These are phyloP conservation scores for Annulohypoxylon maeteangense DNA, from an alignment of 495 filamentous ascomycete genomes.

Conservation along the genomic window DNA sequence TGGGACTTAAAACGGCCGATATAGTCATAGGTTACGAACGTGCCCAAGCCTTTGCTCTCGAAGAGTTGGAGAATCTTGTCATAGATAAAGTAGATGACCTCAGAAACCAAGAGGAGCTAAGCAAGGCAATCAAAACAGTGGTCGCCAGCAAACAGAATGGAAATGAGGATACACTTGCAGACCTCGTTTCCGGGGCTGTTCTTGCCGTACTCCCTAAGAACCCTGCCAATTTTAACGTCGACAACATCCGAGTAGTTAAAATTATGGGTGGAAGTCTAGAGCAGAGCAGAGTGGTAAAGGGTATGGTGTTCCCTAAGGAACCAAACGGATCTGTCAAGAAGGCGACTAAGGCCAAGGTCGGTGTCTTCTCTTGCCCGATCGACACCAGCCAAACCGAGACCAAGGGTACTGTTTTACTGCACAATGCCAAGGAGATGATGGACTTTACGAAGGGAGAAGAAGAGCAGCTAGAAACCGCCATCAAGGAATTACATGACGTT, in stretches of 20 bases:
- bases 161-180: slow-evolving; percentile 85
- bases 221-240: slow-evolving; percentile 98
- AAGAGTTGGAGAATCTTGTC: slow-evolving; percentile 85
- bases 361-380: slow-evolving; percentile 94
- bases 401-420: slow-evolving; percentile 98
- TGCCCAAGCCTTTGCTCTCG: slow-evolving; percentile 86
- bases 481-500: slow-evolving; percentile 96
- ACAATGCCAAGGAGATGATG: slow-evolving; percentile 98
- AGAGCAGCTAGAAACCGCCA: slow-evolving; percentile 82
- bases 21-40: slow-evolving; percentile 96
- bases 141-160: slow-evolving; percentile 97
- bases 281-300: slow-evolving; percentile 93
- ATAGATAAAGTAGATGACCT: slow-evolving; percentile 91
- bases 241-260: slow-evolving; percentile 99
- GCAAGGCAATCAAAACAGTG: slow-evolving; percentile 95
- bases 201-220: slow-evolving; percentile 96
- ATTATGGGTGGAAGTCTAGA: slow-evolving; percentile 98
- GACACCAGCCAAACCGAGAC: slow-evolving; percentile 98
- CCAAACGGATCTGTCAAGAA: slow-evolving; percentile 92
- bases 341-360: slow-evolving; percentile 92
- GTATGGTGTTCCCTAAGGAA: slow-evolving; percentile 97
- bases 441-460: slow-evolving; percentile 99
- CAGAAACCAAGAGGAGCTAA: slow-evolving; percentile 79
- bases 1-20: slow-evolving; percentile 97
- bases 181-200: slow-evolving; percentile 91